Evolutionary conservation across 208 protist genomes (phyloP).

Genomic region (Leishmania turanica): DNA sequence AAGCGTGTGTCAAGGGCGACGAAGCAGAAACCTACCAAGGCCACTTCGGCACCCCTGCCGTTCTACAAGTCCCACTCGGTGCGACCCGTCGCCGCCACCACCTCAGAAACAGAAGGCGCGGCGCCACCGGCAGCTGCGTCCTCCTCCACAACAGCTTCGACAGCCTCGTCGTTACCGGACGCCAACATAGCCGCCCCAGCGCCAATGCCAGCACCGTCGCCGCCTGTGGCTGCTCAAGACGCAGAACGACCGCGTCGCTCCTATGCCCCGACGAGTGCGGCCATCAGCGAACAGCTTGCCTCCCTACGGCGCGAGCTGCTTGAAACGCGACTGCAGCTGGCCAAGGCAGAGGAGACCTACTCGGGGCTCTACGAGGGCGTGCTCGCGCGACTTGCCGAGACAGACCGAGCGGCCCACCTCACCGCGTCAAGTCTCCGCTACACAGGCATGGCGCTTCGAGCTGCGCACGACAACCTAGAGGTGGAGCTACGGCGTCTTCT

Average conservation of each 20-base stretch:
- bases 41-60: not conserved
- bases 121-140: not conserved
- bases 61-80: not conserved
- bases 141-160: not conserved
- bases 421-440: constrained; percentile 67
- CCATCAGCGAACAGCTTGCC: constrained; percentile 29
- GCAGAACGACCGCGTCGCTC: constrained; percentile 3
- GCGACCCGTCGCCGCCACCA: not conserved
- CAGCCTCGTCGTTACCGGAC: not conserved
- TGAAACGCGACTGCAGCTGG: constrained; percentile 59
- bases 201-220: not conserved
- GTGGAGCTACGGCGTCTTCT: constrained; percentile 76
- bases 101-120: not conserved
- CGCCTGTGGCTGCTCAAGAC: not conserved
- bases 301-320: constrained; percentile 46
- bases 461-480: constrained; percentile 65
- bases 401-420: constrained; percentile 51
- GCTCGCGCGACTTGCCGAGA: constrained; percentile 46
- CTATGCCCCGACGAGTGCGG: constrained; percentile 1
- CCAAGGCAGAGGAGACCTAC: constrained; percentile 26
- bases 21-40: not conserved
- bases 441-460: constrained; percentile 73
- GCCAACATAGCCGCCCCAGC: not conserved
- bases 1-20: not conserved
- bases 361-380: constrained; percentile 26